Base-by-base conservation (phyloP, 768 basidiomycete genomes). In the Boletus reticuloceps region DNA sequence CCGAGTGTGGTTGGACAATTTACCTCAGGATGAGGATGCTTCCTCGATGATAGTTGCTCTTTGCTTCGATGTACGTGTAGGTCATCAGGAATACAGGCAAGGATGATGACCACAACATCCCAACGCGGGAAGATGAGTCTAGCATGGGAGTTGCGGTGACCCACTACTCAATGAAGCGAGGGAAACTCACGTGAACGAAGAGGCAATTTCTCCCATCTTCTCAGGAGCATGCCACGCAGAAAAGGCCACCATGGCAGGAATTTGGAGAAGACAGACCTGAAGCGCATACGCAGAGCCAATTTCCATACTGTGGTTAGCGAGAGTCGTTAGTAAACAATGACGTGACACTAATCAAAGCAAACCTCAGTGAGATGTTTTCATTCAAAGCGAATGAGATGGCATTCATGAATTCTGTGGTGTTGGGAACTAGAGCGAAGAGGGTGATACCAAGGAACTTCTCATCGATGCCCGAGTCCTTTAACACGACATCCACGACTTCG, bases 381-480 rank as follows among this genome's bases (percentile, higher is more conserved):
- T 97, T 91, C 58, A 99, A 72, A 27, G 97, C 95, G 68, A 99
- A 99, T 4, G 94, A 96, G 57, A 98, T 94, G 47, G 97, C 97
- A 67, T 98, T 98, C 94, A 97, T 97, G 71, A 99, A 98, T 72
- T 99, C 97, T 3, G 97, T 98, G 5, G 95, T 97, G 68, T 99
- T 99, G 5, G 97, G 97, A 1, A 98, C 95, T 32, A 99, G 82
- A 9, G 97, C 97, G 67, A 99, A 98, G 11, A 99, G 79, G 0
- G 94, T 98, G 58, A 99, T 80, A 49, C 97, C 97, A 31, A 99
- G 81, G 79, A 98, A 95, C 69, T 99, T 99, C 68, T 98, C 97
- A 54, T 97, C 91, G 29, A 98, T 92, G 3, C 92, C 92, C 0
- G 93, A 94, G 22, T 85, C 93, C 61, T 90, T 77, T 20, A 99